A percentile compares a stretch with the other conserved stretches of the same genome.
Evolutionary conservation across 2,329 filamentous ascomycete species (phyloP).

Genomic region (Cytospora chrysosperma): DNA sequence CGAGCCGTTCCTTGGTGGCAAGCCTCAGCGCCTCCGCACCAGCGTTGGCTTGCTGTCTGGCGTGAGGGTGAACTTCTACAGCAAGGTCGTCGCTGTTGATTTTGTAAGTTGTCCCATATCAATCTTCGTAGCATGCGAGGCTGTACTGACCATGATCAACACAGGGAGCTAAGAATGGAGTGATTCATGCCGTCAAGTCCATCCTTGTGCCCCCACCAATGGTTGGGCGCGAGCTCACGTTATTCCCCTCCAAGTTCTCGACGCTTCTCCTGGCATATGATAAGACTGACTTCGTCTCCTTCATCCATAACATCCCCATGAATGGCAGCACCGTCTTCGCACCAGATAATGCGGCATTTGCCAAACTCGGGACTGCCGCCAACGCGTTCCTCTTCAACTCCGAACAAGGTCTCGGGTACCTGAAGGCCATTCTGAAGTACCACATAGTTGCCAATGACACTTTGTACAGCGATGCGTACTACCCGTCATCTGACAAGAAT

Average conservation of each 20-base stretch:
- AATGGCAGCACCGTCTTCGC: constrained; percentile 76
- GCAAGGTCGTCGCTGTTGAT: constrained; percentile 66
- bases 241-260: constrained; percentile 74
- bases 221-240: constrained; percentile 51
- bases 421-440: constrained; percentile 76
- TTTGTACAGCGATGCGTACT: constrained; percentile 81
- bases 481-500: constrained; percentile 48
- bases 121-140: too few species aligned
- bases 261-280: constrained; percentile 73
- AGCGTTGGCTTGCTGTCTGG: constrained; percentile 60
- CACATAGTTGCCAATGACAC: constrained; percentile 73
- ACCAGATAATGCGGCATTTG: constrained; percentile 78
- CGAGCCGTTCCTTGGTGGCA: constrained; percentile 57
- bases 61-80: constrained; percentile 74
- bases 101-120: constrained; percentile 53
- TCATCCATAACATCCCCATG: constrained; percentile 52
- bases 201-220: constrained; percentile 75
- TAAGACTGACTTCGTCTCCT: constrained; percentile 69
- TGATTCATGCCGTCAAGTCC: constrained; percentile 74
- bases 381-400: constrained; percentile 87
- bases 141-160: background rate
- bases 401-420: constrained; percentile 68
- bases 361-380: constrained; percentile 66
- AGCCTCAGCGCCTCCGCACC: constrained; percentile 71
- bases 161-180: constrained; percentile 72